Evolutionary conservation across 768 basidiomycete genomes (phyloP), one percentile per base, ranked within the genome.

Genomic region (Dioszegia hungarica): DNA sequence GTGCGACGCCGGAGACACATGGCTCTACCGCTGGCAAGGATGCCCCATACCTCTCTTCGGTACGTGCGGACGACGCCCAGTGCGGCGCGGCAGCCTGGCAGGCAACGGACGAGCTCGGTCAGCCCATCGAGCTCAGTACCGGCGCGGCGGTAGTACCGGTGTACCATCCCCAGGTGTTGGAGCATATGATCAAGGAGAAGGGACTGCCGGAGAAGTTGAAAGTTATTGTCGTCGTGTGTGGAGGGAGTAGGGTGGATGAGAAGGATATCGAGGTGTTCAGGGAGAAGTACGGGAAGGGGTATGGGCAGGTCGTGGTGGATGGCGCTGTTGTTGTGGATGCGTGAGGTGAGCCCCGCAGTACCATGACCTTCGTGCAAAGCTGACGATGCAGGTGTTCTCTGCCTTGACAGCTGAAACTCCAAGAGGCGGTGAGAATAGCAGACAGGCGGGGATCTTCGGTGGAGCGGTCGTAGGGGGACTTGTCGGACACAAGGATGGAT

Each of bases 171-270:
- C 11, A 25, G 34, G 25, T 50, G 27, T 29, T 50, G 2, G 15
- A 37, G 19, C 20, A 50, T 14, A 22, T 50, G 27, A 31, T 50
- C 19, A 20, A 29, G n/a, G 15, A 34, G 48, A 50, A 50, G 34
- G 34, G 34, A 19, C 19, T 33, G 12, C 14, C 22, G 24, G 46
- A 39, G 20, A 58, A 55, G 53, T 22, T 52, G 40, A 58, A 56
- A n/a, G 52, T 64, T 41, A 59, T 61, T 12, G 27, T 61, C 19
- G 56, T 61, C 20, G 59, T 54, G 15, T 64, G 63, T 24, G 63
- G 63, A 3, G 63, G 63, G 12, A 58, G 51, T 27, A 39, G 55
- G 34, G 47, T 64, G 25, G 28, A 31, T n/a, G 49, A 49, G 49
- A 44, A 50, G 24, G 49, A 40, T 15, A 45, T 49, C 37, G 46